A percentile compares a stretch with the other conserved stretches of the same genome.
Conservation (phyloP, 1,284 basidiomycete species). For the Puccinia horiana region DNA sequence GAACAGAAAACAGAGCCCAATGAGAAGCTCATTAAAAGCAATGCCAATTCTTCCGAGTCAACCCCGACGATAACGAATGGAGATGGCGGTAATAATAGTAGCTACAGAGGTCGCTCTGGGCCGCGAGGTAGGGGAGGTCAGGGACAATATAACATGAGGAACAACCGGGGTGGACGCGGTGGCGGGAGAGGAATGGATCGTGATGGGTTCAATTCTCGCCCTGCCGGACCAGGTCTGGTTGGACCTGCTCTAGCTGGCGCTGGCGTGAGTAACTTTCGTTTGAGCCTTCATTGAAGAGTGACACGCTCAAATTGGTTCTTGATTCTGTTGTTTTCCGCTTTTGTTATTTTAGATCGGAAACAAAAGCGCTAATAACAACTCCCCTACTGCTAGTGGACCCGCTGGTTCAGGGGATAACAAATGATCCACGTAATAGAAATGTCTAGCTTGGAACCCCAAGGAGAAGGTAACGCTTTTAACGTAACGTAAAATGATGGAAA, state of each 20-base stretch:
- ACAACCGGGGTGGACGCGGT: slow-evolving; percentile 18
- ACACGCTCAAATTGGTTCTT: neutral
- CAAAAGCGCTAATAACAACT: slow-evolving; percentile 1
- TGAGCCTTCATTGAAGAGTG: neutral
- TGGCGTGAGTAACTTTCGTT: slow-evolving; percentile 1
- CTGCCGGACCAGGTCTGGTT: slow-evolving; percentile 39
- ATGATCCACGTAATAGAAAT: neutral
- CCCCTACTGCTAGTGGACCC: neutral
- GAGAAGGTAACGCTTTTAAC: neutral
- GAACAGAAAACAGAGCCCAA: slow-evolving; percentile 5
- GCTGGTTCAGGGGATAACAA: neutral
- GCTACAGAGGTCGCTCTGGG: slow-evolving; percentile 12
- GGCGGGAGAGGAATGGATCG: slow-evolving; percentile 15
- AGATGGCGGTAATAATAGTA: neutral
- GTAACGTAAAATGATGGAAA: neutral
- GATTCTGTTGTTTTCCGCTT: neutral
- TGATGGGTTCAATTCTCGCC: slow-evolving; percentile 32
- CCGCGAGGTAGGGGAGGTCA: slow-evolving; percentile 38
- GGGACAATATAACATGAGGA: slow-evolving; percentile 20
- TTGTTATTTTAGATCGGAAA: slow-evolving; percentile 10
- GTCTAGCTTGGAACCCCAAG: neutral
- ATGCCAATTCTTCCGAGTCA: slow-evolving; percentile 2
- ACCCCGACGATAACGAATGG: neutral
- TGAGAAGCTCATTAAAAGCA: slow-evolving; percentile 2
- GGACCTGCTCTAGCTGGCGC: slow-evolving; percentile 41